Conservation (phyloP, 768 basidiomycete genomes). For the Tephrocybe sp. region DNA sequence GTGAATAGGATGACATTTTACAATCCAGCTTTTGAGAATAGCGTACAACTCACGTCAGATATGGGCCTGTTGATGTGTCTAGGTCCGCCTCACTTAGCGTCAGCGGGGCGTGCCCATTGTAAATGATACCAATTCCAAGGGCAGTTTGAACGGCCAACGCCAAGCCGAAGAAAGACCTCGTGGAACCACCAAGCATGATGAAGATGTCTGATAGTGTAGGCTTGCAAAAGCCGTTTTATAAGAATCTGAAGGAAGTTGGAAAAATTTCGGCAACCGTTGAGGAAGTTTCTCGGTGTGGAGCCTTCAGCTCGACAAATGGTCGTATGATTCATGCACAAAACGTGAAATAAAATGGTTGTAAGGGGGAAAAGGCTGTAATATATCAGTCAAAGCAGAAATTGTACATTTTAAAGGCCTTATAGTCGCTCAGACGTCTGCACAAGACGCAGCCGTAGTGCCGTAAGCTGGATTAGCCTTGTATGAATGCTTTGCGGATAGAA, state of each 20-base stretch:
- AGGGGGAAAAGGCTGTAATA: background rate
- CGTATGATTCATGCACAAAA: background rate
- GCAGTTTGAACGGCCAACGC: background rate
- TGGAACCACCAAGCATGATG: background rate
- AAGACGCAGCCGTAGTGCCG: too few relatives aligned
- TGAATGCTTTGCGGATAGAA: too few relatives aligned
- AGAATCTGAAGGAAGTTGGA: background rate
- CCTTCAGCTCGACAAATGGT: too few relatives aligned
- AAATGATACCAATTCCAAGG: conserved; percentile 31
- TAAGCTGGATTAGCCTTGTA: too few relatives aligned
- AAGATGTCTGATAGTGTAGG: background rate
- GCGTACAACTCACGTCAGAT: conserved; percentile 43
- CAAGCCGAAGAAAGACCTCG: background rate
- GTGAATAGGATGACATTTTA: background rate
- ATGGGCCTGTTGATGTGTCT: conserved; percentile 47
- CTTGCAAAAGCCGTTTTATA: background rate
- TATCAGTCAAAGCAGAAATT: background rate
- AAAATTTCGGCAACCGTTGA: background rate
- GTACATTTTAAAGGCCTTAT: too few relatives aligned
- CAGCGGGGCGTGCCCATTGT: conserved; percentile 52
- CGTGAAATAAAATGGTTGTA: background rate
- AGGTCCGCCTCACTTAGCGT: conserved; percentile 40
- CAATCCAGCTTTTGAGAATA: background rate
- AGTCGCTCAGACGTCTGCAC: too few relatives aligned
- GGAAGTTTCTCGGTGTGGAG: conserved; percentile 1